phyloP scores from a whole-genome alignment of 2,329 filamentous ascomycete species.

The Diaporthe citri region DNA sequence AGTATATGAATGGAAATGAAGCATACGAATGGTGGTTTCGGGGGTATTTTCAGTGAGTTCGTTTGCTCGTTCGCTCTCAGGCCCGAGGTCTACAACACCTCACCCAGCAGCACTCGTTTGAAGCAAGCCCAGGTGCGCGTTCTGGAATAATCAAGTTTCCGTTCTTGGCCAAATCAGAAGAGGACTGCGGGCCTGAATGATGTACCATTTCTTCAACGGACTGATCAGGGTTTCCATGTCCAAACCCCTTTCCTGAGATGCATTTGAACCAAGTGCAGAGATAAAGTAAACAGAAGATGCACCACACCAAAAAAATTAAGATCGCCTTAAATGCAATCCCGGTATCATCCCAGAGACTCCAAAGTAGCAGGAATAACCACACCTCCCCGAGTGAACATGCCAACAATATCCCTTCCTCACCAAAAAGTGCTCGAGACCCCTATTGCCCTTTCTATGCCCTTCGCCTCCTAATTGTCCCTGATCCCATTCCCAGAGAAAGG shows the following conservation, averaged over 20 bases:
- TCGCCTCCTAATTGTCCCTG: not conserved
- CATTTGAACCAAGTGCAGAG: not conserved
- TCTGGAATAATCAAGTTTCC: not conserved
- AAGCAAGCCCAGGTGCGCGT: not conserved
- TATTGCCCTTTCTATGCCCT: conserved; percentile 17
- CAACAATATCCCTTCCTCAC: not conserved
- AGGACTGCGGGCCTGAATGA: conserved; percentile 2
- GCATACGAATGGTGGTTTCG: not conserved
- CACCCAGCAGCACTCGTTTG: not conserved
- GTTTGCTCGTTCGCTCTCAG: not conserved
- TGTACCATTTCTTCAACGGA: not conserved
- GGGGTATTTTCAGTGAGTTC: not conserved
- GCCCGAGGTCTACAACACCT: too few relatives aligned
- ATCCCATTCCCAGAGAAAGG: conserved; percentile 7
- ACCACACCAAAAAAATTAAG: not conserved
- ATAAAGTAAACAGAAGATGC: not conserved
- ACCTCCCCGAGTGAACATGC: conserved; percentile 6
- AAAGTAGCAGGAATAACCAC: conserved; percentile 11
- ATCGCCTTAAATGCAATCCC: conserved; percentile 21
- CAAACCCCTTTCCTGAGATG: conserved; percentile 17
- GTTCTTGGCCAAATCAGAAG: not conserved
- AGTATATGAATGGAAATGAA: not conserved
- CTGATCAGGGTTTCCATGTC: not conserved
- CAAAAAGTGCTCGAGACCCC: not conserved
- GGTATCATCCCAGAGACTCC: conserved; percentile 27